Evolutionary conservation across 2,329 filamentous ascomycete species (phyloP), one percentile per base, ranked within the genome.

Genomic region (Purpureocillium lavendulum): DNA sequence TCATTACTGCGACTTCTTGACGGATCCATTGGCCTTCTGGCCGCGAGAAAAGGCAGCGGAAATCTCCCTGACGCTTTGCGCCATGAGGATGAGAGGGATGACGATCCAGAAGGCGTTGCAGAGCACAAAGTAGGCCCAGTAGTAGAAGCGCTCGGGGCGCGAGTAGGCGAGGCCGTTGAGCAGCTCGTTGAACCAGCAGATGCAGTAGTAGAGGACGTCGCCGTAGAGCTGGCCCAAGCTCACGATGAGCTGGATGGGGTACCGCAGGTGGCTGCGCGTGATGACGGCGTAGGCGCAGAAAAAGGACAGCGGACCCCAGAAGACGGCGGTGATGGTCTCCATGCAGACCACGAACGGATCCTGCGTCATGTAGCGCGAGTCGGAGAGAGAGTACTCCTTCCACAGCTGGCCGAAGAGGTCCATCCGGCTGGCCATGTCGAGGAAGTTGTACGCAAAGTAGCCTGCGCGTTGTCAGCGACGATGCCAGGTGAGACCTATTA

Each of bases 321-420:
- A 57, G 31, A 68, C 51, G 28, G 72, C 71, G 7, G 73, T 76
- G 40, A 75, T 53, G 40, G 67, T 59, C 54, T 77, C 72, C 70
- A 76, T 75, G 48, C 64, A 67, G n/a, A 74, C 59, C n/a, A 73
- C 57, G 46, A 77, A 75, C 15, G 68, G 51, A 49, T 77, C 70
- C 12, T 59, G 62, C 2, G 66, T 71, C 33, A 76, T 58, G 51
- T 77, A 77, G 45, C 73, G 67, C 3, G 70, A 75, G 53, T 77
- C 73, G 8, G 70, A 72, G 29, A 75, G 62, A 3, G 73, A 65
- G 56, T 77, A 76, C 48, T 77, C 73, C 50, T 75, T 77, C 73
- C 73, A 77, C 1, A 74, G 58, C 52, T 77, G 70, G 24, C 65
- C 71, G 35, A 76, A 69, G 28, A 74, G 48, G 48, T 67, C 57